phyloP scores from a whole-genome alignment of 2,329 filamentous ascomycete species.

The Fusarium agapanthi region DNA sequence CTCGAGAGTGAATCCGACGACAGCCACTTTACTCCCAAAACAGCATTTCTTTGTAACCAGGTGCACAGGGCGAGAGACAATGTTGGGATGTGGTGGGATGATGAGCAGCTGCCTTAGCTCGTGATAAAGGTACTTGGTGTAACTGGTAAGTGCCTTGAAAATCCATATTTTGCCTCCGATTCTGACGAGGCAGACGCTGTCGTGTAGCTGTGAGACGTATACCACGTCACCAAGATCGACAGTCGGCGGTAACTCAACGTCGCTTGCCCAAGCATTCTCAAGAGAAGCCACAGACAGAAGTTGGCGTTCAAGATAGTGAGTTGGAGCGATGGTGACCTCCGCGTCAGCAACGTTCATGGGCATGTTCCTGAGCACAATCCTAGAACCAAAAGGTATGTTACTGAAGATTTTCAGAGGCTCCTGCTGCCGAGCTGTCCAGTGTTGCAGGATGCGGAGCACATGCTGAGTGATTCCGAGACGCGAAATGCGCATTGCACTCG shows the following conservation, averaged over 20 bases:
- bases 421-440: conserved; percentile 54
- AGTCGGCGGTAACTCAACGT: conserved; percentile 53
- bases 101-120: conserved; percentile 65
- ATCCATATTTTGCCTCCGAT: conserved; percentile 56
- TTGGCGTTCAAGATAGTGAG: conserved; percentile 63
- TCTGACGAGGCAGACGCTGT: conserved; percentile 65
- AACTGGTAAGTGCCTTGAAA: conserved; percentile 67
- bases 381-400: conserved; percentile 64
- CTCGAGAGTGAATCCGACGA: conserved; percentile 65
- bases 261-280: conserved; percentile 53
- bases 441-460: conserved; percentile 62
- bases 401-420: conserved; percentile 51
- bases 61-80: conserved; percentile 61
- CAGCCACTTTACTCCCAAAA: conserved; percentile 64
- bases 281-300: conserved; percentile 57
- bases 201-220: conserved; percentile 63
- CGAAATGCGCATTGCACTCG: conserved; percentile 57
- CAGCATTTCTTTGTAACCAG: conserved; percentile 64
- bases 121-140: conserved; percentile 68
- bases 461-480: conserved; percentile 62
- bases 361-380: conserved; percentile 63
- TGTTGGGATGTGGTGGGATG: conserved; percentile 60
- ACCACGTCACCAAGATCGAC: conserved; percentile 61
- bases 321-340: conserved; percentile 57
- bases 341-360: conserved; percentile 57